These are phyloP conservation scores for Aspergillus sp. DNA, from an alignment of 2,329 filamentous ascomycete species.

Conservation along the genomic window DNA sequence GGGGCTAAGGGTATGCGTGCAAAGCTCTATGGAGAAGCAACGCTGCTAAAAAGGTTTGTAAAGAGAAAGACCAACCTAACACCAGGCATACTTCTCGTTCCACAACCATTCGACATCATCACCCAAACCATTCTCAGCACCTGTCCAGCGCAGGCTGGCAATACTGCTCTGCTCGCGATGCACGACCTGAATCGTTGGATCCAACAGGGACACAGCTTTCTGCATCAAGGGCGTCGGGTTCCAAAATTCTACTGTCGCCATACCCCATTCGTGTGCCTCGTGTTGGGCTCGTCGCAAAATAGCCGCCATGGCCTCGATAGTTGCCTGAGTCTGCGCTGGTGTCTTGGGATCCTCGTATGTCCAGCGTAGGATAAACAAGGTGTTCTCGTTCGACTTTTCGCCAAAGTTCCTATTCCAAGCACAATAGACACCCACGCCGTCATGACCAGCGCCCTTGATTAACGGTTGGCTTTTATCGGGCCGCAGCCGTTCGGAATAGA, in stretches of 20 bases:
- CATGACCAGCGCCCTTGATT: conserved; percentile 63
- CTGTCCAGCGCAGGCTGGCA: conserved; percentile 40
- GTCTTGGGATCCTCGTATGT: conserved; percentile 33
- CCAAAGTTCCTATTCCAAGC: conserved; percentile 37
- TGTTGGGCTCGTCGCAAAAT: conserved; percentile 59
- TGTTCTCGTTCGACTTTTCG: conserved; percentile 27
- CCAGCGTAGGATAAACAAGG: conserved; percentile 37
- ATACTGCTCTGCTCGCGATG: conserved; percentile 42
- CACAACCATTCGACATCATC: conserved; percentile 39
- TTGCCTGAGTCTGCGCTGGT: conserved; percentile 39
- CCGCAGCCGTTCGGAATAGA: conserved; percentile 59
- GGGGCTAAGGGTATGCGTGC: no score
- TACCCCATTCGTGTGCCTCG: conserved; percentile 64
- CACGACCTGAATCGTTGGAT: conserved; percentile 31
- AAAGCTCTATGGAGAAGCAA: no score
- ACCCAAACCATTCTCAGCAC: conserved; percentile 27
- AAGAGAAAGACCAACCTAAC: conserved; percentile 20
- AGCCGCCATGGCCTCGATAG: conserved; percentile 49
- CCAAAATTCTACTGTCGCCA: conserved; percentile 70
- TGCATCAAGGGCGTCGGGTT: conserved; percentile 58
- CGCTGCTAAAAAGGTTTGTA: no score
- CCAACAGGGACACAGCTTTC: conserved; percentile 33
- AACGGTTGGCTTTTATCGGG: conserved; percentile 42
- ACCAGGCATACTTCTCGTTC: conserved; percentile 46
- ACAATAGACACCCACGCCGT: conserved; percentile 31